Percentiles rank a stretch among this genome's conserved stretches.
These are phyloP conservation scores for Acanthamoeba castellanii DNA, from an alignment of 208 protist species.

Conservation along the genomic window DNA sequence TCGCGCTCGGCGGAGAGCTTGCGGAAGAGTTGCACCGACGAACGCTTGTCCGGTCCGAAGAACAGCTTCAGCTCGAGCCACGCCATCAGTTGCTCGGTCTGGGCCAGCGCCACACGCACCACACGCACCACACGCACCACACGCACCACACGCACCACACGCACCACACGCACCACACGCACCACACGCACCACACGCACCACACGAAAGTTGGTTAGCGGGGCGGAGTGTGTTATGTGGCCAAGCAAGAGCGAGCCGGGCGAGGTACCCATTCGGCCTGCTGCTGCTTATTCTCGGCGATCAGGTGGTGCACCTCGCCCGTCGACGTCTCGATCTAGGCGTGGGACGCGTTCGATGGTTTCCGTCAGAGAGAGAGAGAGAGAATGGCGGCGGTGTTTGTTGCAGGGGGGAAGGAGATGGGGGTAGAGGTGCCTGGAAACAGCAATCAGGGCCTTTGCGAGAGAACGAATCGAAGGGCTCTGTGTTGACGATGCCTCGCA, in stretches of 20 bases:
- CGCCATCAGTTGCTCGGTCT: background rate
- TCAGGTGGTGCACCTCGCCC: background rate
- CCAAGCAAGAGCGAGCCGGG: background rate
- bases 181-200: no score
- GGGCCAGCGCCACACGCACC: no score
- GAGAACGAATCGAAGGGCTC: constrained; percentile 42
- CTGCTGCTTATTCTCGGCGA: constrained; percentile 35
- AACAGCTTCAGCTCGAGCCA: constrained; percentile 45
- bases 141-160: no score
- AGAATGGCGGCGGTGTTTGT: no score
- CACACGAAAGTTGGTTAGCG: no score
- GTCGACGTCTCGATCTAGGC: constrained; percentile 21
- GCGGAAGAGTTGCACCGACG: constrained; percentile 11
- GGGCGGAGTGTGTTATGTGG: background rate
- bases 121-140: no score
- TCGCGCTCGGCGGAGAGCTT: background rate
- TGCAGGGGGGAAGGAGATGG: no score
- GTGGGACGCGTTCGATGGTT: no score
- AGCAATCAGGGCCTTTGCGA: background rate
- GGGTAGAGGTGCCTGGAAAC: background rate
- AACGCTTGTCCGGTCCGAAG: constrained; percentile 32
- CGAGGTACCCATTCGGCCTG: constrained; percentile 39
- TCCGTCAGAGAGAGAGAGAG: no score
- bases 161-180: no score
- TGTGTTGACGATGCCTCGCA: background rate